Percentiles rank a stretch among this genome's conserved stretches.
These are phyloP conservation scores for Penicillium sp. DNA, from an alignment of 2,329 filamentous ascomycete genomes.

Conservation along the genomic window DNA sequence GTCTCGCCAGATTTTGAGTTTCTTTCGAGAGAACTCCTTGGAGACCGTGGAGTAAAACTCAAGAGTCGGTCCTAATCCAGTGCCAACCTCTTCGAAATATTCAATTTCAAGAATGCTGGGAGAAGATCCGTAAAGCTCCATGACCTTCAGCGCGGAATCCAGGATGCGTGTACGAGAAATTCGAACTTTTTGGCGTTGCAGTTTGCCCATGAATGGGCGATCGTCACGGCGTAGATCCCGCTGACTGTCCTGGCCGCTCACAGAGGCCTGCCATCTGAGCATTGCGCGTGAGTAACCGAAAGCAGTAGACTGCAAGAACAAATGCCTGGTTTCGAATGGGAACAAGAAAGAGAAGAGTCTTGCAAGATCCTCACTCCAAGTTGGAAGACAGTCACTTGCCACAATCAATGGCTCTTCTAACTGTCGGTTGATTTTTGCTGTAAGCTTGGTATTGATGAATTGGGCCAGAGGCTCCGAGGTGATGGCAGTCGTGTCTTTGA, in stretches of 20 bases:
- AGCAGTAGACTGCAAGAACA: slow-evolving; percentile 96
- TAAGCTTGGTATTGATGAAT: slow-evolving; percentile 98
- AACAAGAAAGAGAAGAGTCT: slow-evolving; percentile 95
- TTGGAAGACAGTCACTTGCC: slow-evolving; percentile 91
- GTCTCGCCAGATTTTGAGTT: slow-evolving; percentile 94
- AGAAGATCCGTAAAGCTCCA: slow-evolving; percentile 97
- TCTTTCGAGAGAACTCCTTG: slow-evolving; percentile 96
- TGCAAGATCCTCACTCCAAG: slow-evolving; percentile 93
- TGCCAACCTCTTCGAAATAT: slow-evolving; percentile 98
- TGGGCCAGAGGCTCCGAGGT: slow-evolving; percentile 84
- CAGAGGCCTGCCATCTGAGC: slow-evolving; percentile 94
- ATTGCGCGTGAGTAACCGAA: slow-evolving; percentile 98
- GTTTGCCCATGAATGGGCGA: slow-evolving; percentile 82
- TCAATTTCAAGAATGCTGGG: slow-evolving; percentile 96
- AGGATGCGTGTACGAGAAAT: slow-evolving; percentile 94
- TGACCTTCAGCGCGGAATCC: slow-evolving; percentile 95
- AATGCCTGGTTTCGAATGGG: slow-evolving; percentile 93
- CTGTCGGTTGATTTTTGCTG: slow-evolving; percentile 94
- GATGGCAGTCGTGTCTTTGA: slow-evolving; percentile 69
- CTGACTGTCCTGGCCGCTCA: slow-evolving; percentile 76
- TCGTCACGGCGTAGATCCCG: slow-evolving; percentile 84
- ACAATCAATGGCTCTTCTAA: slow-evolving; percentile 96
- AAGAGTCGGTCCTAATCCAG: slow-evolving; percentile 88
- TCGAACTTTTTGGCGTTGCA: slow-evolving; percentile 96
- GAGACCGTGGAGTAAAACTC: slow-evolving; percentile 99